phyloP scores from a whole-genome alignment of 495 filamentous ascomycete genomes.

The Hypoxylon subgilvum region DNA sequence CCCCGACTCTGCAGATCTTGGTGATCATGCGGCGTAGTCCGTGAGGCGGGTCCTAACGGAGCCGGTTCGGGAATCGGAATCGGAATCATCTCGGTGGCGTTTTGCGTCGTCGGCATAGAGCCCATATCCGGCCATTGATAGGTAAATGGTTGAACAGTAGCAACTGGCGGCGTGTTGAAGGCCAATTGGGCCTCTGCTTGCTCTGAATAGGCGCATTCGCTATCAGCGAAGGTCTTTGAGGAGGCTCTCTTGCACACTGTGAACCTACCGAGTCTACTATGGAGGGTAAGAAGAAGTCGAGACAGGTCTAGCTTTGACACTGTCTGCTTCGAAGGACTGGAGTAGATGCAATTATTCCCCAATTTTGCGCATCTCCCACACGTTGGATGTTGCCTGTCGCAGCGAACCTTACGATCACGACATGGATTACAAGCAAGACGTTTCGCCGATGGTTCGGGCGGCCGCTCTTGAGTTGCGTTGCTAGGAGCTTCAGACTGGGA shows the following conservation, averaged over 20 bases:
- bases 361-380: conserved; percentile 45
- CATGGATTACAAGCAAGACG: conserved; percentile 41
- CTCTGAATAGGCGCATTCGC: conserved; percentile 2
- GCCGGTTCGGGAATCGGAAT: conserved; percentile 2
- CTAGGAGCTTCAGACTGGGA: neutral
- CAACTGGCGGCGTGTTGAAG: conserved; percentile 1
- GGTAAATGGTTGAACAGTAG: neutral
- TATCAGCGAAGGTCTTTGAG: neutral
- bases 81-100: neutral
- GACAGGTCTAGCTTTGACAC: conserved; percentile 18
- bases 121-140: conserved; percentile 2
- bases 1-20: neutral
- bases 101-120: neutral
- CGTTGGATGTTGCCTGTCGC: conserved; percentile 43
- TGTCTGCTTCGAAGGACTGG: conserved; percentile 14
- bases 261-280: conserved; percentile 23
- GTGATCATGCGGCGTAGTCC: neutral
- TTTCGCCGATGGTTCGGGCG: neutral
- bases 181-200: conserved; percentile 25
- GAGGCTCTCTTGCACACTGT: neutral
- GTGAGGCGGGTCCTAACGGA: neutral
- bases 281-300: conserved; percentile 5
- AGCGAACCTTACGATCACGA: conserved; percentile 47
- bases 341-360: conserved; percentile 20
- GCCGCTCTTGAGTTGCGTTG: neutral